Percentiles rank a stretch among this genome's conserved stretches.
Conservation (phyloP, 2,329 filamentous ascomycete genomes). For the Curvularia eragrostidis region DNA sequence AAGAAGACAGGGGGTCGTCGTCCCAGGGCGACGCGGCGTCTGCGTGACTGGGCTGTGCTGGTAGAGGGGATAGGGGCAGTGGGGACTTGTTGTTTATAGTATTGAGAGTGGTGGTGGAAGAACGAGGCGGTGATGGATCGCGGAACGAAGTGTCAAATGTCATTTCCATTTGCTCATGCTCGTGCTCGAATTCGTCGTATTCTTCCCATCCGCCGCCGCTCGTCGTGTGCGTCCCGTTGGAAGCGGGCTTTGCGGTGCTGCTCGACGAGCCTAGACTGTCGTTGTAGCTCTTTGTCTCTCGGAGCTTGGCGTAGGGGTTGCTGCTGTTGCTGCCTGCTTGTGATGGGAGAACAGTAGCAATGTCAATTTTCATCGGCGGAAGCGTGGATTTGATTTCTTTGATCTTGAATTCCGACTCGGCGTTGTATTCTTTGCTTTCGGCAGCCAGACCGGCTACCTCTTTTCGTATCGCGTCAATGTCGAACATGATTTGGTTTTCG, state of each 20-base stretch:
- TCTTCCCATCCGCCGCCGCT: slow-evolving; percentile 41
- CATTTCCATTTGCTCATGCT: slow-evolving; percentile 49
- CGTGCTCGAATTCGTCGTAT: slow-evolving; percentile 46
- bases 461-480: slow-evolving; percentile 86
- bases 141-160: slow-evolving; percentile 53
- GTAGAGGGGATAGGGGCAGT: background rate
- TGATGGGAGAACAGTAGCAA: slow-evolving; percentile 31
- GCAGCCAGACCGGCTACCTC: slow-evolving; percentile 75
- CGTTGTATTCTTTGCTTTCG: slow-evolving; percentile 57
- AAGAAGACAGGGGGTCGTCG: background rate
- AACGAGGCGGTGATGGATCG: slow-evolving; percentile 16
- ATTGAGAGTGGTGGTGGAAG: slow-evolving; percentile 22
- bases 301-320: slow-evolving; percentile 36
- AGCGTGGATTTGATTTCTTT: slow-evolving; percentile 86
- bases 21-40: slow-evolving; percentile 21
- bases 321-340: slow-evolving; percentile 9
- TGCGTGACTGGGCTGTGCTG: slow-evolving; percentile 4
- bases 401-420: slow-evolving; percentile 61
- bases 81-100: background rate
- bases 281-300: slow-evolving; percentile 53
- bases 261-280: slow-evolving; percentile 38
- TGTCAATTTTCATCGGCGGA: slow-evolving; percentile 82
- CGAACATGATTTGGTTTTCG: slow-evolving; percentile 78
- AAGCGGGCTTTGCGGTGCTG: slow-evolving; percentile 16
- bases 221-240: slow-evolving; percentile 25